These are phyloP conservation scores for Emericellopsis atlantica DNA, from an alignment of 2,329 filamentous ascomycete species.

Conservation along the genomic window DNA sequence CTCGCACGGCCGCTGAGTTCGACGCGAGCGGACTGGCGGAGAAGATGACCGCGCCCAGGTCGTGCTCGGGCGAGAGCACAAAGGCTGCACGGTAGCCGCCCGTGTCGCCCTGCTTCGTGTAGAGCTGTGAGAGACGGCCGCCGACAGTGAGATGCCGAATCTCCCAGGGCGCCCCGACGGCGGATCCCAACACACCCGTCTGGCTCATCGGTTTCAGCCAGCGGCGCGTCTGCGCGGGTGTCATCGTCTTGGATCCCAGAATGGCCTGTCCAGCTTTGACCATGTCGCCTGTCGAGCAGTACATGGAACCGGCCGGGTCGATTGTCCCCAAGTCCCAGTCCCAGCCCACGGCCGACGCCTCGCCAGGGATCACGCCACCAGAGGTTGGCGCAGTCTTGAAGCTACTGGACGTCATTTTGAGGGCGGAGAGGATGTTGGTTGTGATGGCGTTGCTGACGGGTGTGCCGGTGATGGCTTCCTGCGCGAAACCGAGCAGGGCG, in stretches of 20 bases:
- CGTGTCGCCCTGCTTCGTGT: conserved; percentile 24
- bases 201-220: conserved; percentile 24
- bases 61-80: conserved; percentile 26
- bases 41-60: conserved; percentile 19
- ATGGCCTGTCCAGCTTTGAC: conserved; percentile 20
- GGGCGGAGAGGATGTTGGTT: conserved; percentile 14
- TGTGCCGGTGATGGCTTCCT: conserved; percentile 23
- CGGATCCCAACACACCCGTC: conserved; percentile 16
- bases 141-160: conserved; percentile 10
- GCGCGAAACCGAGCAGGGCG: conserved; percentile 21
- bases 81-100: conserved; percentile 19
- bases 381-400: conserved; percentile 8
- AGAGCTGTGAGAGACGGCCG: conserved; percentile 20
- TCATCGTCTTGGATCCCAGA: conserved; percentile 18
- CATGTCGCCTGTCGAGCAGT: conserved; percentile 19
- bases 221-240: conserved; percentile 15
- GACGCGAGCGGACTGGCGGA: conserved; percentile 7
- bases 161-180: conserved; percentile 28
- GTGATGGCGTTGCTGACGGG: conserved; percentile 12
- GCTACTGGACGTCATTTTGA: conserved; percentile 16
- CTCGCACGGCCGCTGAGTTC: background rate
- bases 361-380: conserved; percentile 8
- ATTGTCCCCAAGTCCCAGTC: conserved; percentile 10
- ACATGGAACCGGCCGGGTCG: conserved; percentile 10
- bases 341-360: conserved; percentile 8